Conservation (phyloP, 768 basidiomycete species). For the Omphalotus guepiniiformis region DNA sequence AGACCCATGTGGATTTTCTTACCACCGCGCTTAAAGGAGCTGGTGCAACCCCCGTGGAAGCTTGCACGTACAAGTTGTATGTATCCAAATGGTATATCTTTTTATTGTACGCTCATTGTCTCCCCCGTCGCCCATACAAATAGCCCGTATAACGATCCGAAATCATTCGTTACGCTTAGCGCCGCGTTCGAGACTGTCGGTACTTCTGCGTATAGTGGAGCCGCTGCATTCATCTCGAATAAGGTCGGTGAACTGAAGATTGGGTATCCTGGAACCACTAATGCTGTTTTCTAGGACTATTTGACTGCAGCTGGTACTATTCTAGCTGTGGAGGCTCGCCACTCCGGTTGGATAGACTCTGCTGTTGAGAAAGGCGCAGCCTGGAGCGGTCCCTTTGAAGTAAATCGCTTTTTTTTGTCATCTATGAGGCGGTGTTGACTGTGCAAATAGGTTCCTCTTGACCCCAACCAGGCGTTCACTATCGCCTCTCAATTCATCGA, state of each 20-base stretch:
- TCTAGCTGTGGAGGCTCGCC: slow-evolving; percentile 54
- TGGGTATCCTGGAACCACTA: slow-evolving; percentile 15
- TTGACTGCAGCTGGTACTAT: slow-evolving; percentile 43
- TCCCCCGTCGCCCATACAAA: not conserved
- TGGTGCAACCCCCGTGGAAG: slow-evolving; percentile 33
- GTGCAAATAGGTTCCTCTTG: slow-evolving; percentile 26
- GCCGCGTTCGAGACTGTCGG: slow-evolving; percentile 50
- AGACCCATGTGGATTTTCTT: slow-evolving; percentile 50
- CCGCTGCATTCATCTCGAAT: slow-evolving; percentile 38
- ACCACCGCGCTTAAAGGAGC: slow-evolving; percentile 39
- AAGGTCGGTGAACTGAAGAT: slow-evolving; percentile 27
- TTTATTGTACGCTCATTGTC: not conserved
- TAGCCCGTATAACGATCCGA: slow-evolving; percentile 42
- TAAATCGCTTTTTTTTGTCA: too few species aligned
- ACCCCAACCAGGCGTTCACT: slow-evolving; percentile 42
- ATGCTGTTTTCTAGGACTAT: slow-evolving; percentile 19
- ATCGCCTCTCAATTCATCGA: slow-evolving; percentile 42
- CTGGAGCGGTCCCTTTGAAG: slow-evolving; percentile 53
- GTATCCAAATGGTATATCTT: slow-evolving; percentile 18
- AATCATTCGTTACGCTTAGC: slow-evolving; percentile 46
- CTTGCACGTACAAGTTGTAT: slow-evolving; percentile 63
- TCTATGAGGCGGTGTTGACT: too few species aligned
- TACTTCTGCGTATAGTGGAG: slow-evolving; percentile 45
- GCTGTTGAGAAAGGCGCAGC: slow-evolving; percentile 42
- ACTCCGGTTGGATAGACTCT: slow-evolving; percentile 58